Base-by-base conservation (phyloP, 208 protist species). In the Trichomonas gallinae region DNA sequence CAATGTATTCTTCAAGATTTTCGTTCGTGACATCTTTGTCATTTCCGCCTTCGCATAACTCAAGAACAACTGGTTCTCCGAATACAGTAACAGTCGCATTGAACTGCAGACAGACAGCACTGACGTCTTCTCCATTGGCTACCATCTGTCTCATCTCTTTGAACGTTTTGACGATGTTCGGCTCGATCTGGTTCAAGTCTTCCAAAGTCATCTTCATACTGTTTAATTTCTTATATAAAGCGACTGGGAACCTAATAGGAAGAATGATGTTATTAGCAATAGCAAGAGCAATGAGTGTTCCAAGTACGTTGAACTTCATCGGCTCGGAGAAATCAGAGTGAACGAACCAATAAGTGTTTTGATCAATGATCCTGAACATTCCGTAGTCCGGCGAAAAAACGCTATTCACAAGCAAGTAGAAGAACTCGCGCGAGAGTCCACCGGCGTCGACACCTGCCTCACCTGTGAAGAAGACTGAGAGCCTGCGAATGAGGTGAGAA, bases 391-490 rank as follows among this genome's bases (percentile, higher is more conserved):
- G 97, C 96, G 98, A 98, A 63, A 99, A 99, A 38, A 99, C 97
- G 91, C 98, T 96, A n/a, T 97, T 46, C 21, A 98, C 91, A 31
- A 99, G 96, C 0, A 99, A 97, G 97, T 99, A 98, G 96, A 99
- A 99, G 96, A 99, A 99, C 96, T 99, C 99, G 96, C 99, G 99
- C 96, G 97, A 97, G n/a, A 99, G 97, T n/a, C 99, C 99, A 13
- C 99, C 99, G 87, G 98, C 98, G 97, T 99, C 99, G 42, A 99
- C 97, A 72, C 98, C 99, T 81, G 99, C 98, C 96, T 99, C 98
- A 21, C 98, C 98, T 9, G 97, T 96, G 96, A 99, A 99, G 40
- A 97, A 96, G n/a, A 99, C 97, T 58, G 98, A 98, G 21, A 99
- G 96, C 96, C 97, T 97, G 96, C 98, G 98, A 97, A 98, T 98